Conservation (phyloP, 768 basidiomycete species). For the Boletus bicolor region DNA sequence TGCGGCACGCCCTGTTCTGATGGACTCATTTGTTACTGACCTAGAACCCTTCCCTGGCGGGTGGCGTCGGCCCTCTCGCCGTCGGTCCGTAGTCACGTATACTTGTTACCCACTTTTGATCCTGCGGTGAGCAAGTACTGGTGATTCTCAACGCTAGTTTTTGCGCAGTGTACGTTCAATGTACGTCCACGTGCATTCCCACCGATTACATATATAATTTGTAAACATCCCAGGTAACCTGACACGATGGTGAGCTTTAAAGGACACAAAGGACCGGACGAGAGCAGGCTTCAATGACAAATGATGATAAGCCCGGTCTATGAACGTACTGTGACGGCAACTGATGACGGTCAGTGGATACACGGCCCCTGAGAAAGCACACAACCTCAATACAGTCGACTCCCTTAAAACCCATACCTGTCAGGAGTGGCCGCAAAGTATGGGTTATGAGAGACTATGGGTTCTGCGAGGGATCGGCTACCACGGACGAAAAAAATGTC, state of each 20-base stretch:
- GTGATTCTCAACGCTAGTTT: neutral
- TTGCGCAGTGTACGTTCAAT: neutral
- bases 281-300: neutral
- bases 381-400: neutral
- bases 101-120: neutral
- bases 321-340: constrained; percentile 2
- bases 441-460: too few relatives aligned
- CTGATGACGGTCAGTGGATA: neutral
- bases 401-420: too few relatives aligned
- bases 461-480: too few relatives aligned
- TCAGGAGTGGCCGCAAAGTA: too few relatives aligned
- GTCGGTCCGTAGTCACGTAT: neutral
- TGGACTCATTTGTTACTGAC: neutral
- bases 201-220: neutral
- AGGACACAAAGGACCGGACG: neutral
- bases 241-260: neutral
- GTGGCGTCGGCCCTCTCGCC: neutral
- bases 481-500: too few relatives aligned
- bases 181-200: neutral
- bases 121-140: neutral
- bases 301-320: neutral
- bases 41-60: neutral
- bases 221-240: neutral
- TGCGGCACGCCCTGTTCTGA: neutral
- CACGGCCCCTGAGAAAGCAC: neutral